Evolutionary conservation across 1,139 yeast species (phyloP).

Genomic region (Blastobotrys petasosporus): DNA sequence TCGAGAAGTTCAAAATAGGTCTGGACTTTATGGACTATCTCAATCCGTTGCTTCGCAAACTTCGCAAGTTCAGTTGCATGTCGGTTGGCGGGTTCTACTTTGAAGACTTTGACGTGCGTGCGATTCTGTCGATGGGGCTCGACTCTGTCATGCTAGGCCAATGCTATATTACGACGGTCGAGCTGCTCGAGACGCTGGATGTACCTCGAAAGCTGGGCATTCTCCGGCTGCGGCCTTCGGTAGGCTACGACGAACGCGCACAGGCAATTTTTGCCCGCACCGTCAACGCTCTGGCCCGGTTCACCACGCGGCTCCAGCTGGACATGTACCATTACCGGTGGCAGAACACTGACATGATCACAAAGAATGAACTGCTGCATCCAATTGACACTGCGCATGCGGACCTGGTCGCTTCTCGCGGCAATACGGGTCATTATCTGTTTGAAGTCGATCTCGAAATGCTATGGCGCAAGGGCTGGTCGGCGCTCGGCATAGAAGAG

Average conservation of each 20-base stretch:
- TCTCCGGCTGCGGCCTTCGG: conserved; percentile 1
- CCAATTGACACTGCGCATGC: not conserved
- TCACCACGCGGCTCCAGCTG: conserved; percentile 5
- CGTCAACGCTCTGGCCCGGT: conserved; percentile 1
- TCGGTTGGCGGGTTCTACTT: conserved; percentile 1
- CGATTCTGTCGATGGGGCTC: not conserved
- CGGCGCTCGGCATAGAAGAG: not conserved
- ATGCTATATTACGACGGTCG: conserved; percentile 1
- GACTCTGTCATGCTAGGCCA: conserved; percentile 1
- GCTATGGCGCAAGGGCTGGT: conserved; percentile 1
- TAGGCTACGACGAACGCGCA: not conserved
- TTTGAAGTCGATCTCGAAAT: conserved; percentile 6
- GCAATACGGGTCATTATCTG: conserved; percentile 1
- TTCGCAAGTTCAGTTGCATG: conserved; percentile 3
- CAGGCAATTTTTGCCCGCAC: not conserved
- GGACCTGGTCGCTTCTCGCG: conserved; percentile 4
- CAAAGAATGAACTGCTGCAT: not conserved
- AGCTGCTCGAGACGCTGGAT: conserved; percentile 1
- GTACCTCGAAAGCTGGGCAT: not conserved
- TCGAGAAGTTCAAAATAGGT: conserved; percentile 4
- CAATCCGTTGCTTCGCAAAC: conserved; percentile 2
- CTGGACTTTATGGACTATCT: conserved; percentile 3
- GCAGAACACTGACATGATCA: not conserved
- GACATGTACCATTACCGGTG: conserved; percentile 4
- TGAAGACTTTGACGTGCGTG: conserved; percentile 6